A percentile compares a stretch with the other conserved stretches of the same genome.
phyloP scores from a whole-genome alignment of 148 eudicot genomes.

The Drosera capensis region DNA sequence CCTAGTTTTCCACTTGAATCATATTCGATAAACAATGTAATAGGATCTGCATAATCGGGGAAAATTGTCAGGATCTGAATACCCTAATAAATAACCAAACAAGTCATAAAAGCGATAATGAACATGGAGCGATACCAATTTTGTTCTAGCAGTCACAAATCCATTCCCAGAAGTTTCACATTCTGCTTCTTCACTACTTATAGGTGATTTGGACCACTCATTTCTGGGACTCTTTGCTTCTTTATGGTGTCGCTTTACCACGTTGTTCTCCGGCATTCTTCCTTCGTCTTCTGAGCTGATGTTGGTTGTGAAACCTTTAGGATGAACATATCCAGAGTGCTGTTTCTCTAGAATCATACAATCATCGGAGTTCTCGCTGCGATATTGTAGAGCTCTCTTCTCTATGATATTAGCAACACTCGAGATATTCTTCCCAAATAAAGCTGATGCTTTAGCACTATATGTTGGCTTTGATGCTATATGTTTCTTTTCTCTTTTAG shows the following conservation, averaged over 20 bases:
- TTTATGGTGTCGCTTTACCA: constrained; percentile 43
- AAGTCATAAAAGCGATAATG: background rate
- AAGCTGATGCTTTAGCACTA: constrained; percentile 33
- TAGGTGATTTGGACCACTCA: constrained; percentile 50
- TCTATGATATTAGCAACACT: constrained; percentile 15
- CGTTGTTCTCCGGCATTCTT: constrained; percentile 22
- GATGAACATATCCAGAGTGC: constrained; percentile 13
- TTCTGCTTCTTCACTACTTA: constrained; percentile 40
- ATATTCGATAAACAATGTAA: too few species aligned
- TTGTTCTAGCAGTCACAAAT: constrained; percentile 86
- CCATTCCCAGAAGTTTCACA: constrained; percentile 41
- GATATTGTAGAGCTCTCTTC: constrained; percentile 13
- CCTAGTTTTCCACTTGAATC: background rate
- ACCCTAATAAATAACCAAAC: background rate
- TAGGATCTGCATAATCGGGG: too few species aligned
- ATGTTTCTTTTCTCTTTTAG: constrained; percentile 19
- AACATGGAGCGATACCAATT: constrained; percentile 51
- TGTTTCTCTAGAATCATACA: constrained; percentile 35
- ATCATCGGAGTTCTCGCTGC: constrained; percentile 28
- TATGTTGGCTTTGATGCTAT: constrained; percentile 26
- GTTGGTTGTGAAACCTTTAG: constrained; percentile 18
- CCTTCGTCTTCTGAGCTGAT: constrained; percentile 41
- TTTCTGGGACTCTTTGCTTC: constrained; percentile 48
- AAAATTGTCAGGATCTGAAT: background rate
- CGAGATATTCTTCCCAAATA: constrained; percentile 22